Conservation (phyloP, 2,329 filamentous ascomycete species). For the Cladophialophora yegresii region DNA sequence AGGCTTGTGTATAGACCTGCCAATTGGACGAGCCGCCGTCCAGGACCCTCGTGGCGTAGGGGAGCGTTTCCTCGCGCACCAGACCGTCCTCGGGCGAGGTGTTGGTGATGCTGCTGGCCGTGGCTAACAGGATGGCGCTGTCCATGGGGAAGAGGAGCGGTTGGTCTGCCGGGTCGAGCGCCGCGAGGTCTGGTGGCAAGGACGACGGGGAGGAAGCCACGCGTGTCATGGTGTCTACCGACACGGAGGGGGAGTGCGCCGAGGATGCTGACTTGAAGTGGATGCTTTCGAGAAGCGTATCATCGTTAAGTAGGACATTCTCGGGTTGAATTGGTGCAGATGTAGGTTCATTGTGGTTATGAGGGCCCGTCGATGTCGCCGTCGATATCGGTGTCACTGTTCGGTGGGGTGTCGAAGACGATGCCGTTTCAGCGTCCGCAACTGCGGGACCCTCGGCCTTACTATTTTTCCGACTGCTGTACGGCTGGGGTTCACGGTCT, state of each 20-base stretch:
- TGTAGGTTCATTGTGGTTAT: background rate
- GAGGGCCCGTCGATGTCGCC: background rate
- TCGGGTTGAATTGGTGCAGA: slow-evolving; percentile 56
- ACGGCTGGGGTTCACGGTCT: slow-evolving; percentile 40
- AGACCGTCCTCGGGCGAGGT: slow-evolving; percentile 80
- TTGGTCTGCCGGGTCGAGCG: slow-evolving; percentile 74
- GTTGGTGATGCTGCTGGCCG: slow-evolving; percentile 86
- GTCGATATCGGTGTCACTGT: background rate
- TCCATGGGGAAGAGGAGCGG: slow-evolving; percentile 80
- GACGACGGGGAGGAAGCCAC: slow-evolving; percentile 49
- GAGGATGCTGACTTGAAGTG: slow-evolving; percentile 59
- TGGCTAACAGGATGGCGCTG: slow-evolving; percentile 77
- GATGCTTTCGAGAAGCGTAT: slow-evolving; percentile 87
- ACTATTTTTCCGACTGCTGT: slow-evolving; percentile 24
- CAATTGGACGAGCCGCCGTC: slow-evolving; percentile 90
- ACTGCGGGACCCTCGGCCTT: slow-evolving; percentile 10
- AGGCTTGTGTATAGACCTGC: slow-evolving; percentile 94
- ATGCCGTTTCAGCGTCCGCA: slow-evolving; percentile 20
- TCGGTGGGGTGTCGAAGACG: background rate
- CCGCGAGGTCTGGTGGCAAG: slow-evolving; percentile 64
- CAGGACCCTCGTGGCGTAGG: slow-evolving; percentile 85
- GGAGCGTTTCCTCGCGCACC: slow-evolving; percentile 89
- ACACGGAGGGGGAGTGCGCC: background rate
- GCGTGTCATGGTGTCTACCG: slow-evolving; percentile 28
- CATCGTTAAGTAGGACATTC: slow-evolving; percentile 80